Conservation (phyloP, 306 rosid species). For the Vachellia pachyceras region DNA sequence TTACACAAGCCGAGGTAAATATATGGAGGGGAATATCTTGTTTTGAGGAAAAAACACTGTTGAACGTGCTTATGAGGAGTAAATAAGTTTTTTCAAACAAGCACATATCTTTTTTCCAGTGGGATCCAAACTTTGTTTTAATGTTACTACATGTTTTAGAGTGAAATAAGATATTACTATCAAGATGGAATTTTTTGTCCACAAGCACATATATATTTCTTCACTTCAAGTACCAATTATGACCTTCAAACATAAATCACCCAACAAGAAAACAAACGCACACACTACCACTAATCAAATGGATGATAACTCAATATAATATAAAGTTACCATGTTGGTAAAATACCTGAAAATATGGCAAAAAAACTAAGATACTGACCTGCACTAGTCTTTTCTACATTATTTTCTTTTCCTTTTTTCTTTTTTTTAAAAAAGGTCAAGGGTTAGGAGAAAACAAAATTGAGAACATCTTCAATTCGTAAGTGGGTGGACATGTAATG, state of each 20-base stretch:
- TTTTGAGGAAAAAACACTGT: too few species aligned
- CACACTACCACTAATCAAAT: neutral
- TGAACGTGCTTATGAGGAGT: too few species aligned
- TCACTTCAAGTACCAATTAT: neutral
- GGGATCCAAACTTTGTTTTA: too few species aligned
- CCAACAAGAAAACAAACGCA: neutral
- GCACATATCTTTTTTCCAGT: too few species aligned
- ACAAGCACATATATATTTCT: neutral
- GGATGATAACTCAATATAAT: too few species aligned
- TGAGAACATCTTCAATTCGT: neutral
- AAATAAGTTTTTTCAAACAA: too few species aligned
- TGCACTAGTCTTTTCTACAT: too few species aligned
- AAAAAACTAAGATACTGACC: neutral
- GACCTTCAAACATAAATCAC: neutral
- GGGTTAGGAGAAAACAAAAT: neutral
- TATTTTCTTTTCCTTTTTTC: too few species aligned
- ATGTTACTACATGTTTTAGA: too few species aligned
- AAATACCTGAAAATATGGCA: neutral
- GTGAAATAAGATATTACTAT: neutral
- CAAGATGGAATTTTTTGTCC: neutral
- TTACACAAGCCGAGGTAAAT: too few species aligned
- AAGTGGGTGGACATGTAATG: conserved; percentile 6
- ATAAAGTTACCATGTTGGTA: neutral
- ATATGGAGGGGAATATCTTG: too few species aligned
- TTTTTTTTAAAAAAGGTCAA: neutral